Conservation (phyloP, 345 rosid genomes). For the Arabis alpina region DNA sequence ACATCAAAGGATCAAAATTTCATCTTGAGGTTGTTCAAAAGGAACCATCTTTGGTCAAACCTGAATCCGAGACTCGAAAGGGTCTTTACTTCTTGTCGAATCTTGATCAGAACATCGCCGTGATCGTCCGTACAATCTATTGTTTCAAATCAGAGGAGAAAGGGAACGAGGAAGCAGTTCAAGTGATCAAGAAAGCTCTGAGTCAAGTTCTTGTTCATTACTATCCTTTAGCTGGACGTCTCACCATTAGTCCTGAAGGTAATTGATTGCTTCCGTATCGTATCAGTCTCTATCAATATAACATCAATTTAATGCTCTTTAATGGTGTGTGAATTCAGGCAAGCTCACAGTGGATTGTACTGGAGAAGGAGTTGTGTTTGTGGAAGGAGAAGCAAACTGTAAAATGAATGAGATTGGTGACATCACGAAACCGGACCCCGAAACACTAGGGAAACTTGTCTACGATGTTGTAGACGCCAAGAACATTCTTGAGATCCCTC, state of each 20-base stretch:
- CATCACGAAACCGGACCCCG: constrained; percentile 78
- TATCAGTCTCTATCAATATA: not conserved
- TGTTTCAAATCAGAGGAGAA: constrained; percentile 71
- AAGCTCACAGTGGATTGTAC: constrained; percentile 78
- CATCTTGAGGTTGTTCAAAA: constrained; percentile 60
- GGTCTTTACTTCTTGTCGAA: constrained; percentile 88
- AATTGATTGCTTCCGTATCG: not conserved
- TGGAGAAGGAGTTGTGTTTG: constrained; percentile 84
- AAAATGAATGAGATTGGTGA: constrained; percentile 72
- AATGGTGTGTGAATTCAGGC: constrained; percentile 34
- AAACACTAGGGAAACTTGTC: constrained; percentile 77
- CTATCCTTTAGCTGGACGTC: constrained; percentile 86
- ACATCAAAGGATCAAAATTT: constrained; percentile 44
- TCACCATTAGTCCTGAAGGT: constrained; percentile 74
- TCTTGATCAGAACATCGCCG: constrained; percentile 89
- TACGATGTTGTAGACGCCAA: constrained; percentile 80
- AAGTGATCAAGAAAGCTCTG: constrained; percentile 72
- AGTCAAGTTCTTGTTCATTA: constrained; percentile 76
- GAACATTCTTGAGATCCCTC: constrained; percentile 88
- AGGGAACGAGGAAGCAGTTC: constrained; percentile 62
- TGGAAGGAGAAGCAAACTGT: constrained; percentile 83
- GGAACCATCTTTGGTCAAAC: constrained; percentile 62
- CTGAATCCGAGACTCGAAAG: constrained; percentile 70
- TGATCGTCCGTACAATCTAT: constrained; percentile 77
- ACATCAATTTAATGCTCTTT: constrained; percentile 9